phyloP scores from a whole-genome alignment of 805 yeast genomes.

The Saccharomyces eubayanus region DNA sequence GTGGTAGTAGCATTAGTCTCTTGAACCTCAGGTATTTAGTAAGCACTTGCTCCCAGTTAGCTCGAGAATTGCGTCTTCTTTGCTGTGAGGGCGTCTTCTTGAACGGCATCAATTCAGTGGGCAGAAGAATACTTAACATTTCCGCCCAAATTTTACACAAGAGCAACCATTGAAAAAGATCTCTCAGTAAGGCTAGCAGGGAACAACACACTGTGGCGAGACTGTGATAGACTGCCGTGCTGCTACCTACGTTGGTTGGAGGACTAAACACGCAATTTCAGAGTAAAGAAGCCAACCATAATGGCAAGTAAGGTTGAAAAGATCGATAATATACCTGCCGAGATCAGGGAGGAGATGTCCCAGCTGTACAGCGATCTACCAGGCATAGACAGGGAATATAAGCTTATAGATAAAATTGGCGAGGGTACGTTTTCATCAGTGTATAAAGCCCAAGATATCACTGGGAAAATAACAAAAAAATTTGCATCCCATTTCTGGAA shows the following conservation, averaged over 20 bases:
- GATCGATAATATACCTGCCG: slow-evolving; percentile 42
- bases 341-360: slow-evolving; percentile 50
- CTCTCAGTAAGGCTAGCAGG: neutral
- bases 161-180: neutral
- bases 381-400: slow-evolving; percentile 33
- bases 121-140: neutral
- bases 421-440: slow-evolving; percentile 91
- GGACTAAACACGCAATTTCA: neutral
- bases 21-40: neutral
- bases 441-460: slow-evolving; percentile 36
- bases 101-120: neutral
- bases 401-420: slow-evolving; percentile 41
- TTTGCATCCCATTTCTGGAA: slow-evolving; percentile 29
- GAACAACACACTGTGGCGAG: neutral
- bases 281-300: neutral
- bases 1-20: neutral
- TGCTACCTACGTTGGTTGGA: neutral
- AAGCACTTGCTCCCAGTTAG: neutral
- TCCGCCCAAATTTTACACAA: neutral
- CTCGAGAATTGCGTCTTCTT: neutral
- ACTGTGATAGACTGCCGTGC: neutral
- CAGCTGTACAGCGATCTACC: slow-evolving; percentile 48
- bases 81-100: neutral
- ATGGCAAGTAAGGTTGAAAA: neutral
- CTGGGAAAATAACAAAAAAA: slow-evolving; percentile 26